These are phyloP conservation scores for Sclerotiophoma versabilis DNA, from an alignment of 2,329 filamentous ascomycete species.

Conservation along the genomic window DNA sequence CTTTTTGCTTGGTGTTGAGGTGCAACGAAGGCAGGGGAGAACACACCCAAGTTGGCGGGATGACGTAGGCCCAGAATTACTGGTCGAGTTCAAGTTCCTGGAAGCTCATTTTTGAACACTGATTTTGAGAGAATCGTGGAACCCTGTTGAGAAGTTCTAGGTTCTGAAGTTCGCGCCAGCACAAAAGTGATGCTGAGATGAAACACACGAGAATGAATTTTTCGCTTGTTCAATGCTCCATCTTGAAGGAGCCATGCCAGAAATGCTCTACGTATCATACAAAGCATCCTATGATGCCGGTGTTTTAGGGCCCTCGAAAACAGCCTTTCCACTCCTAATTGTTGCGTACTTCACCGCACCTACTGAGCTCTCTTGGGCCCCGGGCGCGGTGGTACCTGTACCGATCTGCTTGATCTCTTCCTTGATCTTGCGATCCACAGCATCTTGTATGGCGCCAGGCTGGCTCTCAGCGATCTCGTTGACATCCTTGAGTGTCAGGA, in stretches of 20 bases:
- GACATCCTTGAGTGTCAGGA: slow-evolving; percentile 78
- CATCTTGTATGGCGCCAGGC: slow-evolving; percentile 71
- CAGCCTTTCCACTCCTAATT: slow-evolving; percentile 38
- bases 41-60: slow-evolving; percentile 1
- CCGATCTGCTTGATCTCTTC: slow-evolving; percentile 47
- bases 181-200: neutral
- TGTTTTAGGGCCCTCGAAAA: slow-evolving; percentile 26
- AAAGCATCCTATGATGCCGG: slow-evolving; percentile 9
- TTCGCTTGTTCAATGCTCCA: neutral
- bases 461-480: slow-evolving; percentile 89
- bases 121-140: neutral
- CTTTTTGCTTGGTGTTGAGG: slow-evolving; percentile 15
- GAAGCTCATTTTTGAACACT: neutral
- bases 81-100: neutral
- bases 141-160: neutral
- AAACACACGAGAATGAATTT: neutral
- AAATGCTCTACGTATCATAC: slow-evolving; percentile 24
- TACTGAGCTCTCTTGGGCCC: slow-evolving; percentile 22
- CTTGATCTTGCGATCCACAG: slow-evolving; percentile 49
- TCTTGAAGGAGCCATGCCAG: neutral
- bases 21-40: neutral
- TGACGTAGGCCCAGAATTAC: slow-evolving; percentile 16
- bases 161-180: no score
- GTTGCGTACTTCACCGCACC: slow-evolving; percentile 36
- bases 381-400: slow-evolving; percentile 26